Evolutionary conservation across 2,329 filamentous ascomycete genomes (phyloP).

Genomic region (Emergomyces pasteurianus): DNA sequence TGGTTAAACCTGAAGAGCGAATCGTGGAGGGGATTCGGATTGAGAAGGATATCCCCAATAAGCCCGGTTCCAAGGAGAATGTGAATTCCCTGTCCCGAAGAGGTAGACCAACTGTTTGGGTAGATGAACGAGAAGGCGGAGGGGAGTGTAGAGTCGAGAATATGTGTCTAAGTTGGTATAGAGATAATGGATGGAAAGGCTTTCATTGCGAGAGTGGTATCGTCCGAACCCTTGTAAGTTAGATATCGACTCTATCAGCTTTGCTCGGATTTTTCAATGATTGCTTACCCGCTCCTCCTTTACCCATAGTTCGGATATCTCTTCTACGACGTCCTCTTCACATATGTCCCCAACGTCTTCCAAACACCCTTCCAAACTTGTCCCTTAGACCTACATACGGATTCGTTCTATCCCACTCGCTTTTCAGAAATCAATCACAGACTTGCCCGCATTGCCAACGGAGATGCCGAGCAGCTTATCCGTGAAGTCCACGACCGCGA

Average conservation of each 20-base stretch:
- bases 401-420: conserved; percentile 79
- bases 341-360: conserved; percentile 92
- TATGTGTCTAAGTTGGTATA: conserved; percentile 86
- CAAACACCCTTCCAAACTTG: conserved; percentile 92
- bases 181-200: conserved; percentile 76
- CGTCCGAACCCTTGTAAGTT: conserved; percentile 59
- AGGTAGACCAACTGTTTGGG: conserved; percentile 61
- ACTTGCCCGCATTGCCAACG: conserved; percentile 78
- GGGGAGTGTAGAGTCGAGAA: conserved; percentile 79
- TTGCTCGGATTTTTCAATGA: background rate
- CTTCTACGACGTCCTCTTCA: conserved; percentile 86
- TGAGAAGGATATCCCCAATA: conserved; percentile 39
- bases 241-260: background rate
- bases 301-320: conserved; percentile 56
- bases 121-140: conserved; percentile 59
- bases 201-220: conserved; percentile 90
- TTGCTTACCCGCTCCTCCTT: background rate
- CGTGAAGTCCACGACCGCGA: conserved; percentile 57
- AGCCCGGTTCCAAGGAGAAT: conserved; percentile 7
- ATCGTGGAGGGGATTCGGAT: conserved; percentile 67
- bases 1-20: conserved; percentile 64
- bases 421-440: conserved; percentile 80
- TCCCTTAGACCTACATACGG: conserved; percentile 82
- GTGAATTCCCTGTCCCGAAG: conserved; percentile 15
- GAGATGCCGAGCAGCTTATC: conserved; percentile 56